Conservation (phyloP, 306 rosid genomes). For the Begonia fuchsioides region DNA sequence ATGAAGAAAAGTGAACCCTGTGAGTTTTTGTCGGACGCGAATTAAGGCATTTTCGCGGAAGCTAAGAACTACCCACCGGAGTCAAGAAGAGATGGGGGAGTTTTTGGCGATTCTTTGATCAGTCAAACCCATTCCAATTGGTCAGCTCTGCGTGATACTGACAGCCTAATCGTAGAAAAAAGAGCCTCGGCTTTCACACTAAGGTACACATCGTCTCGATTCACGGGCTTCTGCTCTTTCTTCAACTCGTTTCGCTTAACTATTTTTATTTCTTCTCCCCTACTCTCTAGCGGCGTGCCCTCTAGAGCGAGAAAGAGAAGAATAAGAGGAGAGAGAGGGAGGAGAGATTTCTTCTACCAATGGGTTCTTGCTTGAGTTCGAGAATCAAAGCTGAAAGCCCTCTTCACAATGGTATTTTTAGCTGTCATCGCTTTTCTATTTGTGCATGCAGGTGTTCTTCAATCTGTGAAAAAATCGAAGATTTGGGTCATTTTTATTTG, state of each 20-base stretch:
- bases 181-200: conserved; percentile 36
- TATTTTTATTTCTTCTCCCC: conserved; percentile 1
- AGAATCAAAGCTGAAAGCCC: conserved; percentile 91
- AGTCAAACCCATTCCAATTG: conserved; percentile 2
- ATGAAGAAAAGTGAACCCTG: conserved; percentile 32
- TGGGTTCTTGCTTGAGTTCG: conserved; percentile 86
- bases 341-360: conserved; percentile 14
- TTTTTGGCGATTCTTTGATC: not conserved
- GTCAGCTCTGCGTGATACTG: conserved; percentile 16
- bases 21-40: conserved; percentile 18
- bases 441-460: too few relatives aligned
- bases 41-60: conserved; percentile 28
- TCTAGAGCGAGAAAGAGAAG: conserved; percentile 3
- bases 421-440: too few relatives aligned
- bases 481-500: not conserved
- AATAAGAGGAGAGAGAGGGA: too few relatives aligned
- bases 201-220: conserved; percentile 7
- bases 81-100: conserved; percentile 2
- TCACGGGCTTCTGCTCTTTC: conserved; percentile 15
- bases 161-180: conserved; percentile 38
- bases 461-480: too few relatives aligned
- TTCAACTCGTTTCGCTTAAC: conserved; percentile 15
- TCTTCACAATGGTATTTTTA: conserved; percentile 57
- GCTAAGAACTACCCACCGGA: conserved; percentile 8
- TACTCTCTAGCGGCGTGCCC: conserved; percentile 1